A percentile compares a stretch with the other conserved stretches of the same genome.
Evolutionary conservation across 495 filamentous ascomycete genomes (phyloP).

Genomic region (Penicillium maclennaniae): DNA sequence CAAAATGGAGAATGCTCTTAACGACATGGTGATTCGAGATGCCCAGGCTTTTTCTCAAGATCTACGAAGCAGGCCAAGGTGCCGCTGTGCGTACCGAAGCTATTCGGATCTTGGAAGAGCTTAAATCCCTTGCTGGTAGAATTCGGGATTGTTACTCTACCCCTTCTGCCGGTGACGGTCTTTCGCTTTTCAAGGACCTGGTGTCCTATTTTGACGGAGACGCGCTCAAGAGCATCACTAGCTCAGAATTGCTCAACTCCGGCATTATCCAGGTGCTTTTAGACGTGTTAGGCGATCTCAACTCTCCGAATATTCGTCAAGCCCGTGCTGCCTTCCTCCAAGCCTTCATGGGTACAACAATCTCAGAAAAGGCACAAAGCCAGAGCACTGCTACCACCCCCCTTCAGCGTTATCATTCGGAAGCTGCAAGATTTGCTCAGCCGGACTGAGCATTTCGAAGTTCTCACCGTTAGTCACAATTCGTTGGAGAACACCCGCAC

Average conservation of each 20-base stretch:
- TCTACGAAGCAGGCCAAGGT: slow-evolving; percentile 73
- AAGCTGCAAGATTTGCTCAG: slow-evolving; percentile 96
- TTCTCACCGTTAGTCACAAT: slow-evolving; percentile 91
- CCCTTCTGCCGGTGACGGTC: slow-evolving; percentile 47
- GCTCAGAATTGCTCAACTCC: slow-evolving; percentile 87
- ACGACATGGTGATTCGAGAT: slow-evolving; percentile 67
- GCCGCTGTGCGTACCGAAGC: slow-evolving; percentile 75
- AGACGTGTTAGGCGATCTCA: slow-evolving; percentile 68
- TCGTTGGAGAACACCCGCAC: slow-evolving; percentile 87
- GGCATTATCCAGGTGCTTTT: slow-evolving; percentile 81
- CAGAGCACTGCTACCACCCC: slow-evolving; percentile 68
- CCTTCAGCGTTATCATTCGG: slow-evolving; percentile 85
- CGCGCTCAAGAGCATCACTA: slow-evolving; percentile 90
- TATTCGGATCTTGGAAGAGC: slow-evolving; percentile 62
- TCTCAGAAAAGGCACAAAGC: slow-evolving; percentile 57
- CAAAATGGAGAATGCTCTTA: slow-evolving; percentile 56
- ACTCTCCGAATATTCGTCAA: slow-evolving; percentile 42
- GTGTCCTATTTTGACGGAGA: slow-evolving; percentile 88
- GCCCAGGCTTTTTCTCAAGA: slow-evolving; percentile 82
- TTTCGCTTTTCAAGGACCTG: slow-evolving; percentile 67
- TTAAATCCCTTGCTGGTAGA: slow-evolving; percentile 66
- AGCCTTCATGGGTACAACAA: slow-evolving; percentile 83
- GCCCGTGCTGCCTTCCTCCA: slow-evolving; percentile 83
- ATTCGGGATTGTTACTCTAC: slow-evolving; percentile 61
- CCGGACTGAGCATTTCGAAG: slow-evolving; percentile 96